Evolutionary conservation across 768 basidiomycete species (phyloP), one percentile per base, ranked within the genome.

Genomic region (Podaxis sp.): DNA sequence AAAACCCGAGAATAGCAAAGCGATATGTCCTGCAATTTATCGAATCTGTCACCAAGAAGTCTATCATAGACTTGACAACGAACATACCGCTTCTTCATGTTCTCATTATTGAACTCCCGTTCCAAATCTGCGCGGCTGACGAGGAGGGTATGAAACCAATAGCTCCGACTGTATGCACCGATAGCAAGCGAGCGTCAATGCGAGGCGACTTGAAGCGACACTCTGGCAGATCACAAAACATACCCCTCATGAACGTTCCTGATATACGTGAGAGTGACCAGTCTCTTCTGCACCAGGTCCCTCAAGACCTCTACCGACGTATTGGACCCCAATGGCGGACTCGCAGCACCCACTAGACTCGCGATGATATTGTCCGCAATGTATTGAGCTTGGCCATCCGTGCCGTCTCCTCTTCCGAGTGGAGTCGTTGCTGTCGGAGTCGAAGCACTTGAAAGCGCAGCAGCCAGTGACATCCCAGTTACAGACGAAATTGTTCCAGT

Each of bases 141-240:
- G 68, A 90, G 80, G 65, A 95, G 86, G 11, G 93, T 95, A 70
- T 93, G 90, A 68, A 91, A 91, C 92, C 92, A 93, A 69, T 92
- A 88, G 63, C 86, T 87, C 57, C 85, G 86, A 56, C 92, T 93
- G 63, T 54, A 11, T 23, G 9, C 51, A 52, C 42, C 14, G 52
- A 50, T 35, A 46, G 28, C 47, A 35, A 47, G 37, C 38, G 53
- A 55, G 48, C 56, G 62, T 40, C 57, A 57, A 54, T 55, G 48
- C 25, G 59, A 25, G 60, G 55, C 42, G 55, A 48, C 28, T 28
- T 27, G 28, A 42, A 44, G 21, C 36, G 46, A 57, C 25, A 46
- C 59, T 40, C 23, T 32, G 42, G 44, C 32, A 51, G 51, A 35
- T 56, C 55, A 27, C 16, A 21, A 48, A 53, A 80, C 87, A 66